Percentiles rank a stretch among this genome's conserved stretches.
These are phyloP conservation scores for Leucosporidium yakuticum DNA, from an alignment of 768 basidiomycete species.

Conservation along the genomic window DNA sequence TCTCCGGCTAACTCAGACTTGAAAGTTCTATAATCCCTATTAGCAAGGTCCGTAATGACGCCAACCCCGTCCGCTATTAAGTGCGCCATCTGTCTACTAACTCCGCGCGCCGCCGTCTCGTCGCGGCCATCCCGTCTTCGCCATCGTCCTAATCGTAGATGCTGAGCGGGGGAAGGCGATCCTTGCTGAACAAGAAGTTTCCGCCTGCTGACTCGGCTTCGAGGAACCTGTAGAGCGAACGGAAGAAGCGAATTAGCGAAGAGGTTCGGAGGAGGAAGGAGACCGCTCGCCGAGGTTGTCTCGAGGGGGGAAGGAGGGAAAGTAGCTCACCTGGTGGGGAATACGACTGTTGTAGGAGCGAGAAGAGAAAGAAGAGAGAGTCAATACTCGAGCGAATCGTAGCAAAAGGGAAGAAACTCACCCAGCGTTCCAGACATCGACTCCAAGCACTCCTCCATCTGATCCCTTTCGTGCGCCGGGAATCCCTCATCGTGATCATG, in stretches of 20 bases:
- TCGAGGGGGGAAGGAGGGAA: no score
- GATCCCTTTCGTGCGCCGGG: slow-evolving; percentile 72
- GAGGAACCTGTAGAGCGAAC: slow-evolving; percentile 59
- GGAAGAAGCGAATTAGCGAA: background rate
- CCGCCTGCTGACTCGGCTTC: slow-evolving; percentile 88
- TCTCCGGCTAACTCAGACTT: no score
- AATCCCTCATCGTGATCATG: slow-evolving; percentile 56
- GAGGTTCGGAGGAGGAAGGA: no score
- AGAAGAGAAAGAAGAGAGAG: no score
- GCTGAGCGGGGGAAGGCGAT: slow-evolving; percentile 1
- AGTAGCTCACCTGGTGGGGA: slow-evolving; percentile 11
- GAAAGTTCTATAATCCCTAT: no score
- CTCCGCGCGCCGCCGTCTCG: no score
- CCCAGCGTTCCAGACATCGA: slow-evolving; percentile 82
- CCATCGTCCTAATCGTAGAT: no score
- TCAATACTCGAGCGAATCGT: background rate
- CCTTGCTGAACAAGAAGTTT: slow-evolving; percentile 60
- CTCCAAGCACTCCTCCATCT: slow-evolving; percentile 76
- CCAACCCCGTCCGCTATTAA: no score
- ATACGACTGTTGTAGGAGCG: slow-evolving; percentile 16
- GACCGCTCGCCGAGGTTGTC: no score
- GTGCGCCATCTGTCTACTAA: no score
- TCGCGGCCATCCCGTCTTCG: no score
- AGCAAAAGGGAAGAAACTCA: slow-evolving; percentile 39
- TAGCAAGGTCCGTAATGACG: no score